Evolutionary conservation across 768 basidiomycete genomes (phyloP), one percentile per base, ranked within the genome.

Genomic region (Udeniomyces megalosporus): DNA sequence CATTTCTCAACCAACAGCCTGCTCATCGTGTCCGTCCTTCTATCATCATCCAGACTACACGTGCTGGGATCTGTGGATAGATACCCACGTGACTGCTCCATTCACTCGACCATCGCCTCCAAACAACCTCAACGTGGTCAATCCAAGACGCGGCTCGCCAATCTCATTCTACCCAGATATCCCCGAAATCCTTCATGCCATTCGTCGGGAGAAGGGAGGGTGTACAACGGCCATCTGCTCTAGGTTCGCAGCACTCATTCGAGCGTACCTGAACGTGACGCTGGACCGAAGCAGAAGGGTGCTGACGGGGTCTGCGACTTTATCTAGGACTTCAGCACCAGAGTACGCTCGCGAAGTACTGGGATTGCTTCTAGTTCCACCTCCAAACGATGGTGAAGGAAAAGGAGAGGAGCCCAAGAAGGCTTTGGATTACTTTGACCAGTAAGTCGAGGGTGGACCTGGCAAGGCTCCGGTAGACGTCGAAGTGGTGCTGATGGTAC

Each of bases 101-200:
- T 57, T 77, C 31, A 75, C 71, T 63, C 68, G 75, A 1, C 66
- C 66, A 45, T 73, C 70, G 0, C 66, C 38, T 8, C 38, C 38
- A 8, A 42, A 74, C 32, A 68, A 70, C 26, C 62, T 76, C 17
- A 76, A 76, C 66, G 44, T 63, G 29, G 70, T 76, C 6, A 65
- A 68, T 15, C 74, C 75, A 60, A 84, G 83, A 65, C 74, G 82
- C 61, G 78, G 79, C 42, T 72, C 80, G 34, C 71, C 69, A 26
- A 80, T 91, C 46, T 76, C 77, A 2, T 88, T 93, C 72, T 93
- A 86, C 72, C 73, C 75, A 44, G 83, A 91, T 60, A 86, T 91
- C 0, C 81, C 88, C 0, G 74, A 77, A 22, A 86, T 95, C 54
- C 72, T 91, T 35, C 81, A 82, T 60, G 76, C 76, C 12, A 59